These are phyloP conservation scores for Scorias spongiosa DNA, from an alignment of 2,329 filamentous ascomycete species.

Conservation along the genomic window DNA sequence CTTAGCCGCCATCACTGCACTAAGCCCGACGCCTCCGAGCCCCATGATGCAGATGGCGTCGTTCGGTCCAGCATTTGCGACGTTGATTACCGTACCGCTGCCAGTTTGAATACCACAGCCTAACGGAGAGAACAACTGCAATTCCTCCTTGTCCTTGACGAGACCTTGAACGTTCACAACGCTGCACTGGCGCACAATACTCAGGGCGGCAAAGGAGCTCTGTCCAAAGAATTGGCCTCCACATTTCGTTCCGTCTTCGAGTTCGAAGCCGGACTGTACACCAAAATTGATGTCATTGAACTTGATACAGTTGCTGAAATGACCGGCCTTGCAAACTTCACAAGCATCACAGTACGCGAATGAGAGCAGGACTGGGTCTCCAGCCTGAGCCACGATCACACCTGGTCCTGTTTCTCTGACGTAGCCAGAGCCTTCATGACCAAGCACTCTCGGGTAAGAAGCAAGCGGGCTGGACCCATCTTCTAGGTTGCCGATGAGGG, in stretches of 20 bases:
- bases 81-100: slow-evolving; percentile 26
- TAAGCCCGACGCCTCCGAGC: slow-evolving; percentile 32
- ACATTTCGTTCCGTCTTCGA: slow-evolving; percentile 13
- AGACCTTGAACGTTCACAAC: slow-evolving; percentile 28
- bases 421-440: slow-evolving; percentile 39
- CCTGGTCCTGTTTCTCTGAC: slow-evolving; percentile 30
- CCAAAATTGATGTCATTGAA: slow-evolving; percentile 34
- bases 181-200: slow-evolving; percentile 24
- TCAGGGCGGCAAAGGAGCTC: slow-evolving; percentile 28
- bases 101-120: slow-evolving; percentile 35
- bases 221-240: slow-evolving; percentile 34
- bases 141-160: slow-evolving; percentile 23
- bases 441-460: slow-evolving; percentile 34
- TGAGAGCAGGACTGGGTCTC: slow-evolving; percentile 33
- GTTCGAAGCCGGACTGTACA: slow-evolving; percentile 4
- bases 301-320: slow-evolving; percentile 33
- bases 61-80: slow-evolving; percentile 21
- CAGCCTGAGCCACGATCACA: slow-evolving; percentile 26
- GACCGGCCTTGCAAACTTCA: slow-evolving; percentile 31
- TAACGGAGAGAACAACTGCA: slow-evolving; percentile 30
- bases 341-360: slow-evolving; percentile 34
- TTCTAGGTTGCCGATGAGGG: slow-evolving; percentile 29
- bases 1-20: slow-evolving; percentile 34
- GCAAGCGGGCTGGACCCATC: slow-evolving; percentile 20
- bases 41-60: slow-evolving; percentile 30